Evolutionary conservation across 192 early-diverging fungal species (phyloP), one percentile per base, ranked within the genome.

Genomic region (Gonapodya sp.): DNA sequence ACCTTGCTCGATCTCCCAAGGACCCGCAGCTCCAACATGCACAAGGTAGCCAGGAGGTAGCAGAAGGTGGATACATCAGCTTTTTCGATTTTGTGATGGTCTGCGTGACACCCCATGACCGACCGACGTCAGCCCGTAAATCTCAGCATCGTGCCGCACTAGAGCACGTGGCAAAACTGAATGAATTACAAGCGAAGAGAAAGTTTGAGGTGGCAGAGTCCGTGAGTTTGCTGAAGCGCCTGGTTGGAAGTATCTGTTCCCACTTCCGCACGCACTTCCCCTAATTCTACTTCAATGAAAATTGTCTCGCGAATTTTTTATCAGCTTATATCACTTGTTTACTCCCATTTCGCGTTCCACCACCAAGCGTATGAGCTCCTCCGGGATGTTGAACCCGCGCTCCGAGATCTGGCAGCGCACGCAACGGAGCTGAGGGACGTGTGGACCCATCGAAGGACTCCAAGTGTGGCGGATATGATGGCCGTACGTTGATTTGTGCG

Each of bases 341-440:
- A 94, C 84, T 93, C 93, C 31, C 91, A 94, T 64, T 94, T 91
- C 78, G 92, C 93, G 34, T 94, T 93, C 83, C 91, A 92, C 83
- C 95, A 96, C 80, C 93, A 95, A 82, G 89, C 91, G 34, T 95
- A 92, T 82, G 93, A 94, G 73, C 89, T 90, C 73, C 79, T 96
- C 32, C 91, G 92, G 81, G 92, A 93, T 81, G 84, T 94, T 36
- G 95, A 96, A 83, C 95, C 94, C 0, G 86, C 89, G 34, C 94
- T 96, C 93, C 89, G 92, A 36, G 86, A 88, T 79, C 87, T 96
- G 34, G 93, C 93, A 35, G 89, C 46, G 8, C 46, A 64, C 46
- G 46, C 46, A 64, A 64, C 46, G 46, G 46, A 64, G 46, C 46
- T 64, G 46, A 64, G 46, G 46, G 46, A 64, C 8, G 46, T 64